phyloP scores from a whole-genome alignment of 805 yeast genomes.

The Saccharomyces jurei region DNA sequence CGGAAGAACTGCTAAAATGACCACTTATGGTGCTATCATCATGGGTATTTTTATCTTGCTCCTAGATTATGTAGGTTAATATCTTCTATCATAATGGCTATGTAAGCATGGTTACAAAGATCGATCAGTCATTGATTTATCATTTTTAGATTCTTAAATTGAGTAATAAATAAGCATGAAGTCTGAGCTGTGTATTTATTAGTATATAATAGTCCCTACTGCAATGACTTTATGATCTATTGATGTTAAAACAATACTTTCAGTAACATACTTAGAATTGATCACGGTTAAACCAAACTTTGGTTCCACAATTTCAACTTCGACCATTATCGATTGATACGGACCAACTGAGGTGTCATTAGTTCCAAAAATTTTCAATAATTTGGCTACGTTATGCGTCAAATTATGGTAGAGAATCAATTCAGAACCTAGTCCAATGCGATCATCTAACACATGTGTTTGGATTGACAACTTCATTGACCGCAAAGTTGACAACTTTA shows the following conservation, averaged over 20 bases:
- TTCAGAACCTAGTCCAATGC: background rate
- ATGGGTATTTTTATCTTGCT: conserved; percentile 50
- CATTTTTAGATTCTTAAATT: background rate
- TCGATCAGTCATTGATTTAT: background rate
- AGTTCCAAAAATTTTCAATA: background rate
- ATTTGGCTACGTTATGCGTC: background rate
- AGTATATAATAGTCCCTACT: background rate
- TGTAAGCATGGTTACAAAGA: background rate
- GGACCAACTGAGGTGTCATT: background rate
- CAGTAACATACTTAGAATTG: background rate
- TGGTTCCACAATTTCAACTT: background rate
- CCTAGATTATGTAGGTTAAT: conserved; percentile 41
- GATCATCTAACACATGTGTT: background rate
- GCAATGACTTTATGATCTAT: background rate
- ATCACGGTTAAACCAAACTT: background rate
- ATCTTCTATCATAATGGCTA: conserved; percentile 1
- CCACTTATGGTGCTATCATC: conserved; percentile 46
- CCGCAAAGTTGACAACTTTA: background rate
- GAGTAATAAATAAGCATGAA: background rate
- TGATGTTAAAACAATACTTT: background rate
- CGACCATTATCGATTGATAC: background rate
- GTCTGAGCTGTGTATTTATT: background rate
- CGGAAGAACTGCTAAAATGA: conserved; percentile 49
- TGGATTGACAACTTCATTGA: background rate
- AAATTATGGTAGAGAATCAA: background rate